Percentiles rank a stretch among this genome's conserved stretches.
These are phyloP conservation scores for Solanum sitiens DNA, from an alignment of 257 asterid genomes.

Conservation along the genomic window DNA sequence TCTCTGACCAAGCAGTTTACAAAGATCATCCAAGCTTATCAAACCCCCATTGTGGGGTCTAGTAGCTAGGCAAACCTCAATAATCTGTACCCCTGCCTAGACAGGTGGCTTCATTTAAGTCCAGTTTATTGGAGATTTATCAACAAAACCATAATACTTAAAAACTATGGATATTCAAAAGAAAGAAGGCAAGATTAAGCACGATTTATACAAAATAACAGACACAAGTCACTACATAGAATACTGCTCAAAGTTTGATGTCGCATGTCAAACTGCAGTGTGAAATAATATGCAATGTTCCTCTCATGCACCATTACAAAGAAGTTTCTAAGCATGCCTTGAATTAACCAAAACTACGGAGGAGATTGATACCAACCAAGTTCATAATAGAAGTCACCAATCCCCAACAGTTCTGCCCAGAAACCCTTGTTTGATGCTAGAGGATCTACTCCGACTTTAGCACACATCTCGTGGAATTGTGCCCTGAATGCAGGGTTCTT, in stretches of 20 bases:
- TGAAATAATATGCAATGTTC: background rate
- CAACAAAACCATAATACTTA: background rate
- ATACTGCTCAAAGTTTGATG: background rate
- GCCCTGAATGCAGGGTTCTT: conserved; percentile 94
- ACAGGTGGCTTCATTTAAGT: conserved; percentile 7
- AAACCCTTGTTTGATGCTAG: conserved; percentile 97
- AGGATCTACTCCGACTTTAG: conserved; percentile 98
- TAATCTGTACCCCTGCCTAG: conserved; percentile 95
- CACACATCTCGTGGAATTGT: conserved; percentile 99
- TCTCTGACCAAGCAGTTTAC: conserved; percentile 69
- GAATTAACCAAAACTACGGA: background rate
- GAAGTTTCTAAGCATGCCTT: background rate
- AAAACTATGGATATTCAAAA: background rate
- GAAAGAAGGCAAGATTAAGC: background rate
- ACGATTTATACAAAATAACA: background rate
- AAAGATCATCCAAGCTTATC: conserved; percentile 84
- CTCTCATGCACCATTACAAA: background rate
- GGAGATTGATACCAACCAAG: conserved; percentile 59
- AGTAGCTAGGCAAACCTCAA: conserved; percentile 84
- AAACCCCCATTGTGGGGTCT: conserved; percentile 86
- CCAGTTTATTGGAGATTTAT: background rate
- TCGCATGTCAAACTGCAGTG: background rate
- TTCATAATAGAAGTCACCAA: conserved; percentile 96
- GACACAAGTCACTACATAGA: background rate
- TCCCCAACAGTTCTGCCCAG: conserved; percentile 97